These are phyloP conservation scores for Wallacemonas sp. DNA, from an alignment of 208 protist species.

Conservation along the genomic window DNA sequence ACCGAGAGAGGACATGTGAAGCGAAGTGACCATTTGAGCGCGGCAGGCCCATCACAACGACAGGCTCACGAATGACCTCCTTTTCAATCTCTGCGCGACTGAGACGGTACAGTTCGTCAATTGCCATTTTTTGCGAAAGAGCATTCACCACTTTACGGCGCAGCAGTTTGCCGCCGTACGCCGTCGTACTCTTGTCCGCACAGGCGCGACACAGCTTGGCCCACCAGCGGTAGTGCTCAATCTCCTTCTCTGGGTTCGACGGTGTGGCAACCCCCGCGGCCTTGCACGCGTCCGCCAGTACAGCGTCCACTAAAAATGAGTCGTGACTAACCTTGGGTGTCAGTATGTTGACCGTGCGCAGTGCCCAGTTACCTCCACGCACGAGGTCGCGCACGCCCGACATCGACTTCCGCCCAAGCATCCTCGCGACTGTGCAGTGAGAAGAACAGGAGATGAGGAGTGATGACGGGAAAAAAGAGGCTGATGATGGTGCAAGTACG, in stretches of 20 bases:
- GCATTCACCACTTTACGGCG: conserved; percentile 62
- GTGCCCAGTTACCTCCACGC: conserved; percentile 31
- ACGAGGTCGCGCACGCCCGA: conserved; percentile 80
- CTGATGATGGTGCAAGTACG: no score
- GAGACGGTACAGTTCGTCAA: conserved; percentile 80
- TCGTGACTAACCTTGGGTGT: conserved; percentile 23
- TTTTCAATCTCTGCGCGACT: conserved; percentile 72
- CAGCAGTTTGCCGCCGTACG: conserved; percentile 61
- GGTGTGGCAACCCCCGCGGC: conserved; percentile 46
- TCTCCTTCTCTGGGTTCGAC: conserved; percentile 28
- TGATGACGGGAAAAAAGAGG: background rate
- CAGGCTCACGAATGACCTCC: conserved; percentile 52
- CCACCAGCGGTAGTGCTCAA: conserved; percentile 75
- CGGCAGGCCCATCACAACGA: conserved; percentile 85
- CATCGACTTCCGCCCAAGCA: conserved; percentile 73
- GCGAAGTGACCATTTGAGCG: conserved; percentile 86
- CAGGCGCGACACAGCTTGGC: conserved; percentile 82
- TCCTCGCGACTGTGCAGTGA: conserved; percentile 17
- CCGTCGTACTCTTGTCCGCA: conserved; percentile 59
- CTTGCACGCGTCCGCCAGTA: conserved; percentile 63
- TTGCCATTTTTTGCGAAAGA: conserved; percentile 68
- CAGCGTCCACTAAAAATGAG: conserved; percentile 56
- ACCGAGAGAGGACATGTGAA: conserved; percentile 79
- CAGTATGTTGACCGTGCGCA: conserved; percentile 42
- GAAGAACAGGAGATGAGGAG: background rate